These are phyloP conservation scores for Dichomitus squalens DNA, from an alignment of 1,284 basidiomycete genomes.

Conservation along the genomic window DNA sequence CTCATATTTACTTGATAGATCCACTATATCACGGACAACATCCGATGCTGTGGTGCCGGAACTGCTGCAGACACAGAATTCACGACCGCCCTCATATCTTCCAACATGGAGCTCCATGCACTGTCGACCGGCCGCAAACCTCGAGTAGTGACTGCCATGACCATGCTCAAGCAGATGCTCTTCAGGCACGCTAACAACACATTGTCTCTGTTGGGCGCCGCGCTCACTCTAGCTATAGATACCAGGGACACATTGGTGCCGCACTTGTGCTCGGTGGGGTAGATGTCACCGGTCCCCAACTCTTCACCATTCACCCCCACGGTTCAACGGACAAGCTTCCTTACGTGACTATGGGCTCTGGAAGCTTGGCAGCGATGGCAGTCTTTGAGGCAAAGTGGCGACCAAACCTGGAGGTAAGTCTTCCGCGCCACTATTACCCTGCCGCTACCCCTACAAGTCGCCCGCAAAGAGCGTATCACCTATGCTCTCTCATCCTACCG, in stretches of 20 bases:
- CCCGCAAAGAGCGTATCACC: too few relatives aligned
- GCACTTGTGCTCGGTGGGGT: conserved; percentile 98
- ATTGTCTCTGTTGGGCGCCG: conserved; percentile 12
- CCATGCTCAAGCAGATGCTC: conserved; percentile 92
- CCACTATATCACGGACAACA: conserved; percentile 93
- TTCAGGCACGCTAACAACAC: conserved; percentile 56
- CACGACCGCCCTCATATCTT: conserved; percentile 90
- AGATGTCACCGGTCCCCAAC: conserved; percentile 89
- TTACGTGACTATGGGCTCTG: conserved; percentile 99
- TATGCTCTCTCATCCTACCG: too few relatives aligned
- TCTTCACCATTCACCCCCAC: conserved; percentile 97
- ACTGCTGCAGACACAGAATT: conserved; percentile 99
- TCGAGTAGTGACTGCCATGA: conserved; percentile 96
- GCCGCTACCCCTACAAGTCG: too few relatives aligned
- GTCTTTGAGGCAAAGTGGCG: conserved; percentile 93
- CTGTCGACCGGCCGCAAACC: conserved; percentile 87
- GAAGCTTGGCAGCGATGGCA: conserved; percentile 96
- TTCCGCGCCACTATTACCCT: too few relatives aligned
- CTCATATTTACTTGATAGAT: conserved; percentile 58
- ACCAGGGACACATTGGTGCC: conserved; percentile 95
- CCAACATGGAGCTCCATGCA: conserved; percentile 89
- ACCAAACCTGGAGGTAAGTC: conserved; percentile 76
- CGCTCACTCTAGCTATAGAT: conserved; percentile 45
- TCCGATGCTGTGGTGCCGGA: conserved; percentile 97
- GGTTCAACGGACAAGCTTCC: conserved; percentile 99